A percentile compares a stretch with the other conserved stretches of the same genome.
Conservation (phyloP, 2,329 filamentous ascomycete genomes). For the Ilyonectria mors-panacis region DNA sequence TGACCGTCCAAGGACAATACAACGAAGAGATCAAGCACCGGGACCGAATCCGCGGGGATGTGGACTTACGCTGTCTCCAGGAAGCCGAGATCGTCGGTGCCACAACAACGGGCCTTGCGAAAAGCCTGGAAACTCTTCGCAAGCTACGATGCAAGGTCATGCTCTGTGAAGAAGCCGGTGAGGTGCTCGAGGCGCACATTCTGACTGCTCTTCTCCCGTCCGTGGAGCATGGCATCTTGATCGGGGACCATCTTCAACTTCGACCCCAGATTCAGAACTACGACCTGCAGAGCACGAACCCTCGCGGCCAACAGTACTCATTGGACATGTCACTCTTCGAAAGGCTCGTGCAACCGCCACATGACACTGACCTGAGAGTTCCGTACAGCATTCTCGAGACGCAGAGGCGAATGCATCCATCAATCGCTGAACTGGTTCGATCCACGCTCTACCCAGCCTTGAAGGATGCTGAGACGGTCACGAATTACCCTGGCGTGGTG, state of each 20-base stretch:
- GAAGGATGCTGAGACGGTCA: slow-evolving; percentile 61
- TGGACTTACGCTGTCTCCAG: slow-evolving; percentile 56
- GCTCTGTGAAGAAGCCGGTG: slow-evolving; percentile 78
- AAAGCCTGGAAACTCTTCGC: slow-evolving; percentile 64
- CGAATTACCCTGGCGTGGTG: slow-evolving; percentile 61
- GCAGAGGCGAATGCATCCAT: slow-evolving; percentile 77
- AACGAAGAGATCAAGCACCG: slow-evolving; percentile 2
- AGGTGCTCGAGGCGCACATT: slow-evolving; percentile 76
- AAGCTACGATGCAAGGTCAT: slow-evolving; percentile 69
- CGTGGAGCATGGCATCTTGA: slow-evolving; percentile 73
- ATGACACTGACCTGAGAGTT: slow-evolving; percentile 37
- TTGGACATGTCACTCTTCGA: slow-evolving; percentile 57
- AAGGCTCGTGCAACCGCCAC: slow-evolving; percentile 41
- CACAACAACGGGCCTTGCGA: slow-evolving; percentile 72
- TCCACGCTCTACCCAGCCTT: slow-evolving; percentile 71
- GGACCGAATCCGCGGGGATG: slow-evolving; percentile 44
- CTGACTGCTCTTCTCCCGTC: slow-evolving; percentile 72
- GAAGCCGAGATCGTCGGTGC: slow-evolving; percentile 67
- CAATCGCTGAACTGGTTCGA: slow-evolving; percentile 71
- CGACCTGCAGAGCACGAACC: slow-evolving; percentile 27
- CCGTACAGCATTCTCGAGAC: slow-evolving; percentile 61
- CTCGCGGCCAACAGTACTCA: slow-evolving; percentile 53
- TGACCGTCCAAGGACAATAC: not conserved
- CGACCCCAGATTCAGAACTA: slow-evolving; percentile 70
- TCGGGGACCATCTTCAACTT: slow-evolving; percentile 75